Evolutionary conservation across 345 rosid species (phyloP).

Genomic region (Salix brachista): DNA sequence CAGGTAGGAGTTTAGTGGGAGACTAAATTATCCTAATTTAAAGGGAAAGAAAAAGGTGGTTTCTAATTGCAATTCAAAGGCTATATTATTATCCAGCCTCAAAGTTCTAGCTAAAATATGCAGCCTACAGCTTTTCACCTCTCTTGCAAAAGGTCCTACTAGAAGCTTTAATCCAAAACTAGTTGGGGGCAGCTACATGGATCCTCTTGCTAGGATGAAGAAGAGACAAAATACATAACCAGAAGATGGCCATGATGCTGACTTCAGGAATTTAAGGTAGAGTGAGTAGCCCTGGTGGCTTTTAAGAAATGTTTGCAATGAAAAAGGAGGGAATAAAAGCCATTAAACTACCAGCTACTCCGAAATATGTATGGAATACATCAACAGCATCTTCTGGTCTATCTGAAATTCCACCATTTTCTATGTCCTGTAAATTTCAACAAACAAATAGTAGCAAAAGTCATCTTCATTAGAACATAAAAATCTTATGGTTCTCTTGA

Average conservation of each 20-base stretch:
- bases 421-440: conserved; percentile 49
- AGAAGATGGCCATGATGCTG: neutral
- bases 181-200: neutral
- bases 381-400: conserved; percentile 89
- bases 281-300: neutral
- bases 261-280: neutral
- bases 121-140: neutral
- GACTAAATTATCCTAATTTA: neutral
- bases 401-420: conserved; percentile 87
- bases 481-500: neutral
- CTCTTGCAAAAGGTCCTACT: neutral
- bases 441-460: neutral
- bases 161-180: neutral
- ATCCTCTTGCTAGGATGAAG: neutral
- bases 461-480: neutral
- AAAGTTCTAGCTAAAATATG: neutral
- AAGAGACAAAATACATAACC: neutral
- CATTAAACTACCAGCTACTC: conserved; percentile 61
- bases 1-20: neutral
- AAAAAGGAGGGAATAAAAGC: neutral
- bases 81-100: neutral
- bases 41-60: neutral
- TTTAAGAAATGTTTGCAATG: neutral
- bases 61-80: neutral
- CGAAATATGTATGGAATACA: conserved; percentile 80